Evolutionary conservation across 345 rosid species (phyloP).

Genomic region (Syzygium grande): DNA sequence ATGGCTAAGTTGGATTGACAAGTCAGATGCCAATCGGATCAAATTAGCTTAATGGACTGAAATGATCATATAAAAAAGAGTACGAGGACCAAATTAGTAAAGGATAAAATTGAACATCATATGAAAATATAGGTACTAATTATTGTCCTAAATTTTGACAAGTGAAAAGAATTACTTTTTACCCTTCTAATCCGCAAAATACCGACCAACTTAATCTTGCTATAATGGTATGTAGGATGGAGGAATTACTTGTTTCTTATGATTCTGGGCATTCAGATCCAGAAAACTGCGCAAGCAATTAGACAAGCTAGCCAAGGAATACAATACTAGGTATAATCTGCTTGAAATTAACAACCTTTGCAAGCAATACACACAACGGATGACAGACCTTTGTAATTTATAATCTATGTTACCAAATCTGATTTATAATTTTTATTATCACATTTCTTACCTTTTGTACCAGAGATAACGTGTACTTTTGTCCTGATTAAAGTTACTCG

Average conservation of each 20-base stretch:
- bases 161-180: background rate
- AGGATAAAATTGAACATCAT: accelerated
- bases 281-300: no score
- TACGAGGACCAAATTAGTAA: background rate
- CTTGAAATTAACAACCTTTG: background rate
- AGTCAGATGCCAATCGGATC: background rate
- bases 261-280: background rate
- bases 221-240: background rate
- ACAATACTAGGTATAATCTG: no score
- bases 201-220: background rate
- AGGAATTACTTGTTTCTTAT: background rate
- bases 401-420: no score
- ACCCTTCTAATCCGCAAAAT: background rate
- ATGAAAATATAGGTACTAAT: background rate
- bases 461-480: no score
- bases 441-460: no score
- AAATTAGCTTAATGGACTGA: background rate
- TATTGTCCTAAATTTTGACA: background rate
- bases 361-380: background rate
- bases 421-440: no score
- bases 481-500: no score
- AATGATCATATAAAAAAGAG: no score
- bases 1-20: background rate
- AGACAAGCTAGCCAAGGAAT: no score
- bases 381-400: background rate